These are phyloP conservation scores for Fonsecaea multimorphosa DNA, from an alignment of 2,329 filamentous ascomycete genomes.

Conservation along the genomic window DNA sequence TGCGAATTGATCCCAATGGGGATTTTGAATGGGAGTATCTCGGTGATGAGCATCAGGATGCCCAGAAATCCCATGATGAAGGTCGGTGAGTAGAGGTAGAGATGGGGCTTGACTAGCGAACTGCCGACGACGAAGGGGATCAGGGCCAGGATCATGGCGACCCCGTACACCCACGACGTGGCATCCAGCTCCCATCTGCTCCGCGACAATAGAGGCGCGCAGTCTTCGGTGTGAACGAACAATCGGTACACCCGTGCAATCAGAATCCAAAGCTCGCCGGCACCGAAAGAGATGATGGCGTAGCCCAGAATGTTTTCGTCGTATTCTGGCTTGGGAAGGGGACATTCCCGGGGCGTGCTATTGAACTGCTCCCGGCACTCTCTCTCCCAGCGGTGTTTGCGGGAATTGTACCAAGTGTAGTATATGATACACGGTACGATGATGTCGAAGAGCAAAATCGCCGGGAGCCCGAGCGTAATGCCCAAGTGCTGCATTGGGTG, in stretches of 20 bases:
- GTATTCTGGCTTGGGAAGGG: slow-evolving; percentile 23
- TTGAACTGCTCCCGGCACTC: slow-evolving; percentile 23
- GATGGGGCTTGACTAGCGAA: slow-evolving; percentile 17
- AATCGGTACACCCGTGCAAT: slow-evolving; percentile 26
- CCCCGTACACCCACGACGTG: slow-evolving; percentile 31
- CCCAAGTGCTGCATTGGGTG: slow-evolving; percentile 29
- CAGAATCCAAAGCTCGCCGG: slow-evolving; percentile 30
- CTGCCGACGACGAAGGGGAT: slow-evolving; percentile 31
- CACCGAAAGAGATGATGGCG: slow-evolving; percentile 28
- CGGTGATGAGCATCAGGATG: slow-evolving; percentile 30
- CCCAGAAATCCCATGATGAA: slow-evolving; percentile 32
- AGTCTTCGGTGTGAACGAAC: slow-evolving; percentile 21
- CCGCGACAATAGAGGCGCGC: slow-evolving; percentile 24
- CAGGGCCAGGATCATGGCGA: slow-evolving; percentile 27
- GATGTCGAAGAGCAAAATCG: slow-evolving; percentile 30
- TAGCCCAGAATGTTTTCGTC: slow-evolving; percentile 36
- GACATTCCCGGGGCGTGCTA: slow-evolving; percentile 10
- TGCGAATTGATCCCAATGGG: slow-evolving; percentile 33
- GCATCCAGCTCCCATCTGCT: slow-evolving; percentile 29
- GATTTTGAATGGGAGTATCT: slow-evolving; percentile 27
- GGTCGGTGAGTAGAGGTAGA: slow-evolving; percentile 29
- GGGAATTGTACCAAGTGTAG: slow-evolving; percentile 30
- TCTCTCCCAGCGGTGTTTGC: slow-evolving; percentile 21
- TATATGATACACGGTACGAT: slow-evolving; percentile 33
- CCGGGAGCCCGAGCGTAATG: slow-evolving; percentile 27